Evolutionary conservation across 306 rosid genomes (phyloP), one percentile per base, ranked within the genome.

Genomic region (Ziziphus jujuba): DNA sequence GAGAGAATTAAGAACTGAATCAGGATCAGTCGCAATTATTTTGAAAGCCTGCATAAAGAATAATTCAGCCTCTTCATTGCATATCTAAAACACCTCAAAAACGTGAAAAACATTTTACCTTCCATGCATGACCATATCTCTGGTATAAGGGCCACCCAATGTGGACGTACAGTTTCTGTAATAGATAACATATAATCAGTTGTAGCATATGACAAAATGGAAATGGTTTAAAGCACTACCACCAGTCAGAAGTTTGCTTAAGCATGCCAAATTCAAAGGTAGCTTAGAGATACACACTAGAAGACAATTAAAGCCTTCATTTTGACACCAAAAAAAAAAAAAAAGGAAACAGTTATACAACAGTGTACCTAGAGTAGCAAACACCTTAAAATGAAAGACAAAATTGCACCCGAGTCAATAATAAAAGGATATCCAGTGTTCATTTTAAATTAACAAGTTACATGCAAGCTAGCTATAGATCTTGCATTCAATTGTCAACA

Each of bases 121-220:
- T 97, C 73, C 90, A 93, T 84, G 97, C 97, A 65, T 93, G 99
- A 65, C 91, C 92, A 68, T 90, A 85, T 67, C 90, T 93, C 72
- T 95, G 89, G 75, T 93, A 93, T 38, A 93, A 75, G 44, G 99
- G 99, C 99, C 99, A 93, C n/a, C 80, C 97, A 80, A 93, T 86
- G 73, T 90, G 84, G 68, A 93, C 54, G 52, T 93, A 93, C 74
- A 93, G 75, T 3, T 93, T 97, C 97, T 90, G 86, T 59, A 81
- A 53, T 61, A 69, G 57, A 57, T n/a, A 66, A 49, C 48, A 35
- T 69, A 28, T 73, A 63, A 33, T 54, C 24, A 81, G 57, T 13
- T 47, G 54, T 16, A 65, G 25, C 51, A 28, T 52, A 72, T 12
- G 21, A 31, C 56, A 34, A 43, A n/a, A 20, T 6, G 1, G 35